Percentiles rank a stretch among this genome's conserved stretches.
Conservation (phyloP, 2,329 filamentous ascomycete species). For the Aspergillus quadrilineatus region DNA sequence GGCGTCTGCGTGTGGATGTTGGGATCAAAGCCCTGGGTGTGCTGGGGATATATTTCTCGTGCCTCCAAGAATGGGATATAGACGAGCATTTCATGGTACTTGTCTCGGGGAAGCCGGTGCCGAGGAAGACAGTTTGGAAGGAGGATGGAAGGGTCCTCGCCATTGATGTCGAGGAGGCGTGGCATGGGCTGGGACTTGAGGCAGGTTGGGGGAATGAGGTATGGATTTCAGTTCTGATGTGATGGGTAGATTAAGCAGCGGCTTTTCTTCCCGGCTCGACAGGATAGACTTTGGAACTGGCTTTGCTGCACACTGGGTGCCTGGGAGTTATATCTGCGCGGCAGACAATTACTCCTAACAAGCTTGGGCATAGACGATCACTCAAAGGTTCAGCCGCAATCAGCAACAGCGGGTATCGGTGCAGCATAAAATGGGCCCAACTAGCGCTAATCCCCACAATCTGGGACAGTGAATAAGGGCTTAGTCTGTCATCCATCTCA, state of each 20-base stretch:
- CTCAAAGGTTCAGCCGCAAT: too few species aligned
- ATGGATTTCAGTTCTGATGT: slow-evolving; percentile 60
- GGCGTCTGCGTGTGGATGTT: slow-evolving; percentile 63
- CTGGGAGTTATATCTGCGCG: too few species aligned
- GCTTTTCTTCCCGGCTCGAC: too few species aligned
- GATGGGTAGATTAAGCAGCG: neutral
- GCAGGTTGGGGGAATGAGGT: slow-evolving; percentile 80
- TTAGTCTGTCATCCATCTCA: too few species aligned
- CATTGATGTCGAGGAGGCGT: slow-evolving; percentile 74
- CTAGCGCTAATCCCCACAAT: too few species aligned
- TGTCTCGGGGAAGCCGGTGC: slow-evolving; percentile 70
- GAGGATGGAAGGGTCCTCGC: slow-evolving; percentile 64
- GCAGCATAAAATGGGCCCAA: too few species aligned
- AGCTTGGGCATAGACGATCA: too few species aligned
- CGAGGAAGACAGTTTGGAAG: slow-evolving; percentile 63
- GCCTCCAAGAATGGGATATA: slow-evolving; percentile 61
- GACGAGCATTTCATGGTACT: slow-evolving; percentile 69
- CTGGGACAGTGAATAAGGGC: too few species aligned
- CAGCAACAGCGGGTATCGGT: too few species aligned
- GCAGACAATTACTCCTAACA: too few species aligned
- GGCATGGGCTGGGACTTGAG: slow-evolving; percentile 69
- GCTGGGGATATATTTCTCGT: slow-evolving; percentile 71
- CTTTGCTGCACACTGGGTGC: too few species aligned
- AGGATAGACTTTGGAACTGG: too few species aligned
- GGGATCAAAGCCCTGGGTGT: slow-evolving; percentile 76